Percentiles rank a stretch among this genome's conserved stretches.
These are phyloP conservation scores for Auriscalpium orientale DNA, from an alignment of 768 basidiomycete genomes.

Conservation along the genomic window DNA sequence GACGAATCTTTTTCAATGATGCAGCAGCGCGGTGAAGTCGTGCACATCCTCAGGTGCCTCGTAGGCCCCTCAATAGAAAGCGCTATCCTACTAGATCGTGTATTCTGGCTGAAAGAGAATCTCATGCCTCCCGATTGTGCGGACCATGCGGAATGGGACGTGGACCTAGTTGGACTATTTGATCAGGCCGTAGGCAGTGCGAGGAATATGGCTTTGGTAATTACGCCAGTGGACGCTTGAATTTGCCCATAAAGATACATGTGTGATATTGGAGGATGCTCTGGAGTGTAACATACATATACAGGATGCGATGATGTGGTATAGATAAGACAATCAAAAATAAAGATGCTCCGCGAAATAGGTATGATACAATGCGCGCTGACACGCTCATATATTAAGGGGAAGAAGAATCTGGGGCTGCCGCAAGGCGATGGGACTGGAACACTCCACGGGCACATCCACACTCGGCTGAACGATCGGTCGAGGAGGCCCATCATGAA, in stretches of 20 bases:
- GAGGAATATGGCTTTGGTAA: not conserved
- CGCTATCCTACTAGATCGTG: constrained; percentile 54
- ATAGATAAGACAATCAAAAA: too few relatives aligned
- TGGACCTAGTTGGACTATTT: not conserved
- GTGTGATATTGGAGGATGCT: too few relatives aligned
- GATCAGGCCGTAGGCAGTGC: not conserved
- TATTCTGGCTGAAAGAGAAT: constrained; percentile 44
- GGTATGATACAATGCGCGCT: not conserved
- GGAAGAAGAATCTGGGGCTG: not conserved
- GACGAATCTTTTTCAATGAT: constrained; percentile 1
- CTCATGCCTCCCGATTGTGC: constrained; percentile 4
- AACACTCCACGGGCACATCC: not conserved
- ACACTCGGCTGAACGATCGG: too few relatives aligned
- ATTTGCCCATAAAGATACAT: too few relatives aligned
- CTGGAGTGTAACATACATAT: too few relatives aligned
- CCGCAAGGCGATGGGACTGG: not conserved
- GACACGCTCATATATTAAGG: not conserved
- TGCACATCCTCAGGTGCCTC: constrained; percentile 62
- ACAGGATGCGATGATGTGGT: too few relatives aligned
- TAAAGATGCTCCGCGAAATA: not conserved
- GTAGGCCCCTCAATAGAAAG: constrained; percentile 64
- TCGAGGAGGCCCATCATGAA: too few relatives aligned
- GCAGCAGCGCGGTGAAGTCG: constrained; percentile 42
- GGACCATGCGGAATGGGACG: not conserved
- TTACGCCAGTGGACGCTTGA: not conserved